Conservation (phyloP, 768 basidiomycete genomes). For the Russula sp. region DNA sequence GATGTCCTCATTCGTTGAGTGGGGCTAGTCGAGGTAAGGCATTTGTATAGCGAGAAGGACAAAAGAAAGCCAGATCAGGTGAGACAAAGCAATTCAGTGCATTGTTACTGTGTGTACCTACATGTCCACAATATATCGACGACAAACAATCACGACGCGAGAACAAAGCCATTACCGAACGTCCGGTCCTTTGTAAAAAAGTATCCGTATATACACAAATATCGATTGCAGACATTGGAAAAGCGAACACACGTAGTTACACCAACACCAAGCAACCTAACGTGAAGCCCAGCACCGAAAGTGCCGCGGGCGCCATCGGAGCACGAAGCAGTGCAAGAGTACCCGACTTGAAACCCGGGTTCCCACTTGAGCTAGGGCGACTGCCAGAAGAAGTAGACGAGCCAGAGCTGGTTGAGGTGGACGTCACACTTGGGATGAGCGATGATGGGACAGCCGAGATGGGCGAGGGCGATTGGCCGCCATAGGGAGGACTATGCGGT, state of each 20-base stretch:
- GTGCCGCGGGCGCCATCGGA: background rate
- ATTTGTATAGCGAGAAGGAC: no score
- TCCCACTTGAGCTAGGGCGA: background rate
- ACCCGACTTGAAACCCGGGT: background rate
- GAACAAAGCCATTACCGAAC: background rate
- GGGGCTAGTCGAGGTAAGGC: background rate
- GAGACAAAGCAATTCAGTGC: background rate
- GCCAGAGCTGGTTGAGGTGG: background rate
- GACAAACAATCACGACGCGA: background rate
- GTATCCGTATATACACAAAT: background rate
- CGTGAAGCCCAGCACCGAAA: background rate
- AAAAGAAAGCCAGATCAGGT: background rate
- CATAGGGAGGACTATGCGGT: background rate
- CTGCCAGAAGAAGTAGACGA: background rate
- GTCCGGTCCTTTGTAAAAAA: background rate
- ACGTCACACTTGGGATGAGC: constrained; percentile 12
- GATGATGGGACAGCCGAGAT: constrained; percentile 23
- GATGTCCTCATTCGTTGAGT: constrained; percentile 36
- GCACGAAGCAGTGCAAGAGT: background rate
- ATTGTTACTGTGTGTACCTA: background rate
- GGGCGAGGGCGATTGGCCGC: constrained; percentile 5
- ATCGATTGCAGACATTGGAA: background rate
- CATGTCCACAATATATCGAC: background rate
- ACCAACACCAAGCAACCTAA: background rate
- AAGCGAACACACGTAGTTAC: background rate